Percentiles rank a stretch among this genome's conserved stretches.
Evolutionary conservation across 257 asterid species (phyloP).

Genomic region (Solanum pinnatisectum): DNA sequence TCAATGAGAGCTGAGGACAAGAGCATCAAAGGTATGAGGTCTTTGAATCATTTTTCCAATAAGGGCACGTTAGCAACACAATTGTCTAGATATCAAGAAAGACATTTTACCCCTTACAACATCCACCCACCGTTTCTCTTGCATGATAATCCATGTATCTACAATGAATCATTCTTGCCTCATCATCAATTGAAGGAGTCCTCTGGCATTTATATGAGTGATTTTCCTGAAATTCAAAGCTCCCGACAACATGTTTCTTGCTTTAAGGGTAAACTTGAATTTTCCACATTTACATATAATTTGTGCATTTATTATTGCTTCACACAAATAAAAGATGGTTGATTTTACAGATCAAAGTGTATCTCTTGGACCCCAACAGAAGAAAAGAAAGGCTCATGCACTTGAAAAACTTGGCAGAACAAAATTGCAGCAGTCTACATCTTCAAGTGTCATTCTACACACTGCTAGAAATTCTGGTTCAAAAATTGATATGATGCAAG

Average conservation of each 20-base stretch:
- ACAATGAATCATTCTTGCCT: neutral
- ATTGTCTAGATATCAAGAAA: neutral
- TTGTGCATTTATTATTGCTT: neutral
- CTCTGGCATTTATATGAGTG: neutral
- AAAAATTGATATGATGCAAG: neutral
- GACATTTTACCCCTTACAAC: neutral
- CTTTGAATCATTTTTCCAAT: neutral
- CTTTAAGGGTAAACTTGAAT: neutral
- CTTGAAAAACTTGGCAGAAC: neutral
- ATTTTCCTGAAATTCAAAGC: neutral
- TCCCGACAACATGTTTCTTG: neutral
- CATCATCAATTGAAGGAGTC: neutral
- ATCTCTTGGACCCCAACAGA: conserved; percentile 3
- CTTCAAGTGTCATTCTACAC: neutral
- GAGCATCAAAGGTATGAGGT: neutral
- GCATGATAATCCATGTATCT: conserved; percentile 12
- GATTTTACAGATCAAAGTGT: conserved; percentile 1
- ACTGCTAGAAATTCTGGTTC: neutral
- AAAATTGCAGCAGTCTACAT: neutral
- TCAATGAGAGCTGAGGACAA: neutral
- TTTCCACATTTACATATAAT: neutral
- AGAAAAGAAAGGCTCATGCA: neutral
- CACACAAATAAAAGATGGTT: neutral
- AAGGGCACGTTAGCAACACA: neutral
- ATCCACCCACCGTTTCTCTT: conserved; percentile 24